Evolutionary conservation across 2,329 filamentous ascomycete species (phyloP), one percentile per base, ranked within the genome.

Genomic region (Metarhizium humberi): DNA sequence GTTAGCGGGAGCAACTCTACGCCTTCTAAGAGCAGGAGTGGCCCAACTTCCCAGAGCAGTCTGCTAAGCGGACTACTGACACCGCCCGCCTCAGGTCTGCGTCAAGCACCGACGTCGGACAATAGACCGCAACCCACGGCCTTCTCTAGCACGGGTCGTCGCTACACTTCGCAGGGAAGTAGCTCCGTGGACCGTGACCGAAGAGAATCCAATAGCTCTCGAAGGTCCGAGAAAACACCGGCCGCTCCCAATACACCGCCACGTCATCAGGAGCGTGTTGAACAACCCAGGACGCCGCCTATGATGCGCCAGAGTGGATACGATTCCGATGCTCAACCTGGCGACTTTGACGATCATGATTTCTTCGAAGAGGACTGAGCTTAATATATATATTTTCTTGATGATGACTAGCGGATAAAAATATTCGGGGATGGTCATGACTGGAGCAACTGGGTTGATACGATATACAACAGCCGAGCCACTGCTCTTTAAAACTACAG

Each of bases 11-110:
- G 66, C 51, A 74, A 71, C 56, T 71, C 74, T 48, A 88, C 86
- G 0, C 85, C 86, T 5, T 86, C 85, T 8, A 85, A 80, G 64
- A 74, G 75, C 49, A 84, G 80, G 63, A 74, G 75, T 47, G 79
- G 74, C 42, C 68, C 70, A 0, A 70, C 74, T 4, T 77, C 84
- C 1, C 78, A 81, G 54, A 82, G 67, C 64, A 73, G 78, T 51
- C 86, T 90, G 58, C 76, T 92, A 20, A 86, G 86, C 0, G 92
- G 92, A 1, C 81, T 96, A 25, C 78, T 96, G 76, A 96, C 92
- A 1, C 92, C 92, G n/a, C 92, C 92, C 4, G 84, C 87, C 34
- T 91, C 88, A 4, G 82, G 84, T 54, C 69, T 87, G 50, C 85
- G 88, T 47, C 83, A 83, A 60, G 82, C 79, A 3, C 79, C 83